These are phyloP conservation scores for Paecilomyces niveus DNA, from an alignment of 2,329 filamentous ascomycete species.

Conservation along the genomic window DNA sequence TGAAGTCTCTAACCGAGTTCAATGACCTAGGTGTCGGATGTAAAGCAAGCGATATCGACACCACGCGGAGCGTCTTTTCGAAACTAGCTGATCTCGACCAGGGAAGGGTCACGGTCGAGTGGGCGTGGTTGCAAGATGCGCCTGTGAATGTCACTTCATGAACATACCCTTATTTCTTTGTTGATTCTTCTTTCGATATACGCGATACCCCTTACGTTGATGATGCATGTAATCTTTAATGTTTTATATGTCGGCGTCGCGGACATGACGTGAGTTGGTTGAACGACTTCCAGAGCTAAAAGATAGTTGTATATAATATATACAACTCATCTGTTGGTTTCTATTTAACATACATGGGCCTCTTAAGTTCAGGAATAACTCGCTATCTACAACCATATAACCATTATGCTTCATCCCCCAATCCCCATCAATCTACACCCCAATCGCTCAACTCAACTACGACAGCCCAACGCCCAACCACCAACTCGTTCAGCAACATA, in stretches of 20 bases:
- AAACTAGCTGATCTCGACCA: conserved; percentile 39
- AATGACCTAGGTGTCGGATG: conserved; percentile 37
- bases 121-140: conserved; percentile 43
- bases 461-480: too few species aligned
- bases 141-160: conserved; percentile 14
- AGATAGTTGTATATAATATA: too few species aligned
- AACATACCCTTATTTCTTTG: not conserved
- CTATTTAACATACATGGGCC: too few species aligned
- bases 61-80: conserved; percentile 42
- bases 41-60: conserved; percentile 43
- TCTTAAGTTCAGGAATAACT: too few species aligned
- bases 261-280: not conserved
- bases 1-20: conserved; percentile 5
- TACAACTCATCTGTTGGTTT: too few species aligned
- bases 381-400: too few species aligned
- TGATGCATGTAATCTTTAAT: not conserved
- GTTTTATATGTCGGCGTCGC: not conserved
- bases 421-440: too few species aligned
- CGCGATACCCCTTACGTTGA: not conserved
- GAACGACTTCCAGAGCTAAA: not conserved
- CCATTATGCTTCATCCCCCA: too few species aligned
- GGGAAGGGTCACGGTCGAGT: conserved; percentile 43
- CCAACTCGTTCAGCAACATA: too few species aligned
- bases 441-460: too few species aligned
- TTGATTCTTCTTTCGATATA: not conserved